A percentile compares a stretch with the other conserved stretches of the same genome.
Evolutionary conservation across 805 yeast genomes (phyloP).

Genomic region (Candida silvicultrix): DNA sequence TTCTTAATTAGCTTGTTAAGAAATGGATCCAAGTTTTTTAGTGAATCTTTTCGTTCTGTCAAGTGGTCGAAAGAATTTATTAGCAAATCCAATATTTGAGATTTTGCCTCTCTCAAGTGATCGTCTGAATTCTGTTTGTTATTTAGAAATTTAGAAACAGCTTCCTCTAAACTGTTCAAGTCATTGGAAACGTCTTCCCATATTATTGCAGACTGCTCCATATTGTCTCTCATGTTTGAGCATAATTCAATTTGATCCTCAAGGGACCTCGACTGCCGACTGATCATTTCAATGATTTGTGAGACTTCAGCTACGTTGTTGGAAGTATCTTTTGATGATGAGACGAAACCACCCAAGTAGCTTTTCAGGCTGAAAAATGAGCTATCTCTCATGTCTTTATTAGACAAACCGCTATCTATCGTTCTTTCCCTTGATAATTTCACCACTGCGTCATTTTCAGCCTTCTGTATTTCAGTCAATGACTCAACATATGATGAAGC

Average conservation of each 20-base stretch:
- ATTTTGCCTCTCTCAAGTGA: background rate
- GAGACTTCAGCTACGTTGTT: background rate
- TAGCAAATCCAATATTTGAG: constrained; percentile 3
- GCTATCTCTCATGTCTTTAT: background rate
- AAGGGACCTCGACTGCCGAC: constrained; percentile 15
- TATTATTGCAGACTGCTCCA: constrained; percentile 13
- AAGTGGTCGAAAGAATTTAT: constrained; percentile 5
- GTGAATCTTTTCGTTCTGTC: constrained; percentile 3
- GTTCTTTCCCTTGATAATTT: constrained; percentile 24
- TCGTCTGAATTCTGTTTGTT: background rate
- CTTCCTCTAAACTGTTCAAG: constrained; percentile 13
- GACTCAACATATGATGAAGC: constrained; percentile 36
- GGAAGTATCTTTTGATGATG: background rate
- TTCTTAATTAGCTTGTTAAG: constrained; percentile 10
- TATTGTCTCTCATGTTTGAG: constrained; percentile 7
- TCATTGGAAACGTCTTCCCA: constrained; percentile 16
- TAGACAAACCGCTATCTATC: background rate
- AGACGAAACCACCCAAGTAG: background rate
- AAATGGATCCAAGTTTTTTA: constrained; percentile 8
- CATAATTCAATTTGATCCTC: constrained; percentile 9
- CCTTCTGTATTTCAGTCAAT: constrained; percentile 30
- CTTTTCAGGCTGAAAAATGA: background rate
- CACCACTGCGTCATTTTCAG: constrained; percentile 30
- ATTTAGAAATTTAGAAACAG: constrained; percentile 11
- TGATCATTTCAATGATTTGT: constrained; percentile 10